Evolutionary conservation across 768 basidiomycete genomes (phyloP), one percentile per base, ranked within the genome.

Genomic region (Hygrophoropsis aurantiaca): DNA sequence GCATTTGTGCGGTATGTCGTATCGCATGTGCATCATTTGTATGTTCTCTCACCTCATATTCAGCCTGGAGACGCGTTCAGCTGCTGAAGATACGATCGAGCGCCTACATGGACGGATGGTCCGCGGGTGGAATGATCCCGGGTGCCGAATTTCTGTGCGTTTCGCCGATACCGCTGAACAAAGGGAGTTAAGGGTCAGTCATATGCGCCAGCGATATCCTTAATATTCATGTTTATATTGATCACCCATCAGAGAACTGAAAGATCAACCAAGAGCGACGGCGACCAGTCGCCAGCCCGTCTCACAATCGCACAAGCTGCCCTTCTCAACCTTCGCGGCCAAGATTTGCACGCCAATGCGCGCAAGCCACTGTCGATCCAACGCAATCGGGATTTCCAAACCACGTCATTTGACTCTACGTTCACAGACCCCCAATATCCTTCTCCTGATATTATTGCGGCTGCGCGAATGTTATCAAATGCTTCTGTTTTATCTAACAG

Each of bases 151-250:
- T 46, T 86, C 84, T 5, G 88, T 90, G 15, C 73, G 88, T 30
- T 90, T 90, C 57, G 87, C 87, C 11, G 87, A 90, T 59, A 87
- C 83, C 8, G 70, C 75, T 10, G 88, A 90, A 58, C 87, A 90
- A 60, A 68, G 88, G 44, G 87, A 90, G 56, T 67, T 90, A 36
- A 72, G 88, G 58, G 87, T 87, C 47, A 27, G 83, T 75, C 23
- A 24, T 44, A 6, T 34, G 11, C 18, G 42, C 18, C 15, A 41
- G 39, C 36, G 21, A 49, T 44, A 46, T n/a, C 11, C 47, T 47
- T 19, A 53, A 5, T 32, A 38, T 39, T 27, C 16, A 43, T 33
- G 49, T 23, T 18, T 35, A 20, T 13, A 18, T 26, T n/a, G 44
- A 1, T 16, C 42, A 3, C 42, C 40, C 36, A 38, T 15, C 27